Evolutionary conservation across 192 early-diverging fungal genomes (phyloP), one percentile per base, ranked within the genome.

Genomic region (Allomyces macrogynus): DNA sequence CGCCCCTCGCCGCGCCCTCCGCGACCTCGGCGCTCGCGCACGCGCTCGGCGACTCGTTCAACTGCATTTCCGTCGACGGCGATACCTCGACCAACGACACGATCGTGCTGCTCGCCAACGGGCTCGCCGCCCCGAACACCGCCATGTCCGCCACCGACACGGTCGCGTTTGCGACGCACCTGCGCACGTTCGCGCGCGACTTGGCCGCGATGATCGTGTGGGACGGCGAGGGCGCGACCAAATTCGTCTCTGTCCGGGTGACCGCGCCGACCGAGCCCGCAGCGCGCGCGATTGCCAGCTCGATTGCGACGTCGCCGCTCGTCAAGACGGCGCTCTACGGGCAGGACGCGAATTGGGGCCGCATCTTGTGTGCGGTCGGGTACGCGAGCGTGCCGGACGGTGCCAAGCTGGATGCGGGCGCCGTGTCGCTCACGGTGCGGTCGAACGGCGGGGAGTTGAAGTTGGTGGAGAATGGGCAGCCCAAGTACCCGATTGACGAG

Each of bases 61-160:
- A 97, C 70, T 84, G 92, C 23, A 95, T 97, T 26, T 86, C 82
- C 65, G 83, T 97, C n/a, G 95, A 97, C 77, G 93, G 93, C 25
- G 95, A 97, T 72, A 97, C 89, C 76, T 89, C 87, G 72, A 97
- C 95, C 27, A 97, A 97, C 71, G 95, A 97, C 69, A 90, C 95
- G 0, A 87, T 93, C 64, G 81, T 85, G 0, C 81, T 95, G 9
- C 71, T 97, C 60, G 92, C 92, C 26, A 97, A 95, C 65, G 94
- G 89, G 43, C 86, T 80, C 3, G 71, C 75, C 11, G 10, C 23
- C 4, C 61, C 68, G 67, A 62, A 66, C 8, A 72, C 83, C 10
- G 74, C 84, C 26, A 49, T 69, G 16, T 62, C 70, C 12, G 78
- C 79, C 7, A 40, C 65, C 25, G 90, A 83, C 44, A 94, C 77